These are phyloP conservation scores for Immersiporthe knoxdaviesiana DNA, from an alignment of 2,329 filamentous ascomycete genomes.

Conservation along the genomic window DNA sequence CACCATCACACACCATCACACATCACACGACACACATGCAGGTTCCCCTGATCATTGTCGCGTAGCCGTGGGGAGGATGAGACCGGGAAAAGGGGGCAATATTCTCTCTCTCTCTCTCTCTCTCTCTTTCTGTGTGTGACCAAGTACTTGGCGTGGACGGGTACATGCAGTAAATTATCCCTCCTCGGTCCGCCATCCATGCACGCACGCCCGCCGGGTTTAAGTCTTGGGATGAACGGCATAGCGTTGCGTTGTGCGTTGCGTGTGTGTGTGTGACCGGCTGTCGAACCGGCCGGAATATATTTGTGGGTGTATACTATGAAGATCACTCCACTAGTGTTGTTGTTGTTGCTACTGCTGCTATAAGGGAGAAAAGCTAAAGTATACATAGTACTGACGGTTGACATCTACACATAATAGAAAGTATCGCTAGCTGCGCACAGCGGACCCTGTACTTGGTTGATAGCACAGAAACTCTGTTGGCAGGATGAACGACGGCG, in stretches of 20 bases:
- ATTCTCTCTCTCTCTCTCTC: background rate
- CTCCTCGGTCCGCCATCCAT: background rate
- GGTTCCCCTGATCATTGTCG: background rate
- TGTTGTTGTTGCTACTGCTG: background rate
- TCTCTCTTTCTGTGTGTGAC: background rate
- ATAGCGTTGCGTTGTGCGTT: background rate
- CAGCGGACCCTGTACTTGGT: background rate
- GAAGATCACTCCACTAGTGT: background rate
- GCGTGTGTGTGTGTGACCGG: no score
- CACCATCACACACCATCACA: slow-evolving; percentile 14
- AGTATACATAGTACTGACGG: background rate
- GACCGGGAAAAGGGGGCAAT: background rate
- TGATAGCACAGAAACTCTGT: slow-evolving; percentile 5
- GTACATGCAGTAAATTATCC: background rate
- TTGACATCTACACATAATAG: background rate
- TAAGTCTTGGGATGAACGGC: background rate
- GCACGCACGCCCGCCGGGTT: slow-evolving; percentile 5
- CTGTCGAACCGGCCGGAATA: background rate
- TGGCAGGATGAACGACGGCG: background rate
- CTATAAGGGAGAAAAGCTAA: background rate
- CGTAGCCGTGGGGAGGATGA: background rate
- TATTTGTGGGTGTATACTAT: no score
- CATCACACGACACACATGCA: slow-evolving; percentile 11
- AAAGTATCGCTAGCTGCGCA: background rate
- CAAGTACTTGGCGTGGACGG: background rate